A percentile compares a stretch with the other conserved stretches of the same genome.
These are phyloP conservation scores for Amauroascus niger DNA, from an alignment of 2,329 filamentous ascomycete genomes.

Conservation along the genomic window DNA sequence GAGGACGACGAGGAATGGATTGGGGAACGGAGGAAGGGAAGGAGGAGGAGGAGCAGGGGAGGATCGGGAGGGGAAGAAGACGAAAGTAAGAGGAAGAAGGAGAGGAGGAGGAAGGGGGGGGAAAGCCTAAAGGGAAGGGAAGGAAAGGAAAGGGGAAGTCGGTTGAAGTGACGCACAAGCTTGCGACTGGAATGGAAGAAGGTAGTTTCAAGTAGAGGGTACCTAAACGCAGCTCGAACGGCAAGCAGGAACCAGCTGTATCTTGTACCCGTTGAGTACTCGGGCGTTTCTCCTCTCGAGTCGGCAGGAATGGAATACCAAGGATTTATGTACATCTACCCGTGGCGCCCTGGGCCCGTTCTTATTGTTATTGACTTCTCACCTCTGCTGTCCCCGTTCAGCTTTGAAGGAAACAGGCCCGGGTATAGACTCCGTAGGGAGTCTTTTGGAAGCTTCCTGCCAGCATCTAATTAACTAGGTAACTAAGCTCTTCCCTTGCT, in stretches of 20 bases:
- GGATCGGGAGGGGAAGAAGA: neutral
- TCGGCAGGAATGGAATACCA: neutral
- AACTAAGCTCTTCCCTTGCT: neutral
- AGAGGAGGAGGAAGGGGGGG: neutral
- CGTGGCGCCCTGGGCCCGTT: no score
- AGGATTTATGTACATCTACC: constrained; percentile 2
- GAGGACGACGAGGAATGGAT: neutral
- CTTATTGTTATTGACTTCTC: no score
- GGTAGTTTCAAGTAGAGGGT: constrained; percentile 6
- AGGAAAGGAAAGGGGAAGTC: neutral
- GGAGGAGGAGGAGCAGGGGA: neutral
- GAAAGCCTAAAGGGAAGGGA: neutral
- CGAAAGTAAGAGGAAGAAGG: neutral
- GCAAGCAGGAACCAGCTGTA: neutral
- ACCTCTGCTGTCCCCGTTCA: neutral
- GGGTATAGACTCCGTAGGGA: constrained; percentile 3
- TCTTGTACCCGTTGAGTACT: neutral
- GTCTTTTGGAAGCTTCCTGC: neutral
- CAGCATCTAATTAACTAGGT: neutral
- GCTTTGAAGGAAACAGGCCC: neutral
- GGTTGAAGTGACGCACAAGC: neutral
- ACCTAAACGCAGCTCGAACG: neutral
- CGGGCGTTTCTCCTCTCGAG: neutral
- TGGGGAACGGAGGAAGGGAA: neutral
- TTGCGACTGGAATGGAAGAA: neutral